Base-by-base conservation (phyloP, 768 basidiomycete species). In the Inosperma sp. region DNA sequence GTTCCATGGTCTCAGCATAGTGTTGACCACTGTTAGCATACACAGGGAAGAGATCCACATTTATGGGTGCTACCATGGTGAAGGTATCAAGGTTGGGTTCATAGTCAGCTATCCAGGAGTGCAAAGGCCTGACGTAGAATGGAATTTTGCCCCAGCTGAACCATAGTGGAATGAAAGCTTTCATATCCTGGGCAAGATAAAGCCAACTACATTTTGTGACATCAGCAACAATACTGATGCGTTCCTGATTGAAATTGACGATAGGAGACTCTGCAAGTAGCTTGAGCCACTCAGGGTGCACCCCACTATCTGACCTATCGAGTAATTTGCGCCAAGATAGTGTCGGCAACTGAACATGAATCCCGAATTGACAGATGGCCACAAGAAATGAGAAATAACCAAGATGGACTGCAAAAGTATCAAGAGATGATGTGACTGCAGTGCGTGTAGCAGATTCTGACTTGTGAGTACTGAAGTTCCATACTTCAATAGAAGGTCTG, bases 381-480 rank as follows among this genome's bases (percentile, higher is more conserved):
- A 51, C 13, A 3, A 51, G 30, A 44, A 55, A 55, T 16, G 54
- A 51, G 33, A 51, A 44, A 40, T 51, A 55, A n/a, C 34, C 35
- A 12, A 46, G 42, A 37, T 37, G 41, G 17, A 55, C 30, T 13
- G 43, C 29, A 36, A 55, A 55, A 25, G 19, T 37, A 14, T 47
- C 19, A 9, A 55, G 27, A 30, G 43, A 51, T 19, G 29, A n/a
- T 9, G 34, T 16, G 29, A 55, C 8, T 17, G 34, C 23, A 1
- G 25, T 12, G 7, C 25, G 44, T 16, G 49, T 49, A 27, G 25
- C 49, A 12, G 17, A 23, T 39, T 55, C 44, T 13, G 34, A 43
- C 25, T 35, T 21, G 25, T 51, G 49, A 8, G 43, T 29, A 13
- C 12, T n/a, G 26, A 51, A 55, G 41, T 55, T 16, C 54, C 54